Percentiles rank a stretch among this genome's conserved stretches.
Conservation (phyloP, 108 stramenopile species). For the Skeletonema grethae region DNA sequence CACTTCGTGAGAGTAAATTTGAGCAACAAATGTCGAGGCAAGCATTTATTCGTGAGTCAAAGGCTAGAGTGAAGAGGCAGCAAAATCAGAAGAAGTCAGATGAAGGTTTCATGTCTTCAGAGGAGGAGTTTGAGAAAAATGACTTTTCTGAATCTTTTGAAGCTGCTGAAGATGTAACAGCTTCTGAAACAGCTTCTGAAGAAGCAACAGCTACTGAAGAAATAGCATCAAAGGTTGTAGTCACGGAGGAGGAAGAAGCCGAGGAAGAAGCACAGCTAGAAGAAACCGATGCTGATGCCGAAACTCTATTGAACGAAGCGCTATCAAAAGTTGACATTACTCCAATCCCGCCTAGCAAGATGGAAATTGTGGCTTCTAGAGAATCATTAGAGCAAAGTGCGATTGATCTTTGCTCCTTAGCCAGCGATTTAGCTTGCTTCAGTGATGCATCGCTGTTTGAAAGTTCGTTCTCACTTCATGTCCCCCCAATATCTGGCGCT, state of each 20-base stretch:
- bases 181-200: too few relatives aligned
- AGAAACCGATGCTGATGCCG: slow-evolving; percentile 14
- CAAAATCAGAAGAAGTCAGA: neutral
- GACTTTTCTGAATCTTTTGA: neutral
- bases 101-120: slow-evolving; percentile 31
- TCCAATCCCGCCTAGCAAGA: neutral
- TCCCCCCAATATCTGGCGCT: slow-evolving; percentile 66
- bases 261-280: neutral
- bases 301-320: slow-evolving; percentile 30
- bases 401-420: slow-evolving; percentile 22
- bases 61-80: slow-evolving; percentile 12
- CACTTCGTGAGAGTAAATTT: slow-evolving; percentile 23
- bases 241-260: slow-evolving; percentile 3
- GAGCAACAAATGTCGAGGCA: slow-evolving; percentile 15
- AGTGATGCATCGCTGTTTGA: slow-evolving; percentile 76
- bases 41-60: slow-evolving; percentile 24
- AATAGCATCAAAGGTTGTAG: neutral
- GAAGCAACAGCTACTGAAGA: too few relatives aligned
- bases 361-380: neutral
- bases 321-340: slow-evolving; percentile 1
- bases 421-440: slow-evolving; percentile 22
- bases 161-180: too few relatives aligned
- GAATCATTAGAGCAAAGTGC: neutral
- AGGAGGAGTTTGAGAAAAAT: slow-evolving; percentile 23
- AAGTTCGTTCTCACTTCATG: slow-evolving; percentile 38